Evolutionary conservation across 1,139 yeast genomes (phyloP), one percentile per base, ranked within the genome.

Genomic region (Eremothecium gossypii): DNA sequence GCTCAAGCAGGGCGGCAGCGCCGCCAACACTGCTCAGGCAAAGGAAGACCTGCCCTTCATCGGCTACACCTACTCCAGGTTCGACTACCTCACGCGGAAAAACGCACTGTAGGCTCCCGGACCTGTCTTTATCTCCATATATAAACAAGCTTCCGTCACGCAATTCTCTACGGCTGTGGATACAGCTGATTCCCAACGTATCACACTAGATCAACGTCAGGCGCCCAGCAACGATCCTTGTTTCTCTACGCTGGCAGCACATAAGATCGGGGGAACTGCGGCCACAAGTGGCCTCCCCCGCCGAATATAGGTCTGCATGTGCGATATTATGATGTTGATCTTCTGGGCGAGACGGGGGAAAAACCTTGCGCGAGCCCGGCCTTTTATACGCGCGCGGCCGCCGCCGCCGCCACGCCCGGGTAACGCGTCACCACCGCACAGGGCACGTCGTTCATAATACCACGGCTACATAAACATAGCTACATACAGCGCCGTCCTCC

Each of bases 31-130:
- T 26, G 14, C 41, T 26, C 75, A 71, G 52, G 70, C 73, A 41
- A 87, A 86, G 62, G 94, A 84, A 57, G 95, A 89, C 54, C 69
- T 91, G 60, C 98, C 98, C 40, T 91, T 91, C 61, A 91, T 91
- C 58, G 98, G 98, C 2, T 91, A 91, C 66, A 91, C 97, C 0
- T 91, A 85, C 62, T 84, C 95, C 33, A 73, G 97, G 55, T 91
- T 91, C 61, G 97, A 87, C 64, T 86, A 87, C 60, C 71, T 89
- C 48, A 87, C 97, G 2, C 70, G 87, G 54, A 85, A 85, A 64
- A 85, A 86, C 63, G 96, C 94, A 7, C 63, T 85, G 45, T 81
- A 68, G 52, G n/a, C 12, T 17, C 10, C 14, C 7, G n/a, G 13
- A 29, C 11, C 8, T 29, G 7, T 29, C 6, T 29, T 12, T n/a